Base-by-base conservation (phyloP, 352 stramenopile genomes). In the Phytophthora niederhauseri region DNA sequence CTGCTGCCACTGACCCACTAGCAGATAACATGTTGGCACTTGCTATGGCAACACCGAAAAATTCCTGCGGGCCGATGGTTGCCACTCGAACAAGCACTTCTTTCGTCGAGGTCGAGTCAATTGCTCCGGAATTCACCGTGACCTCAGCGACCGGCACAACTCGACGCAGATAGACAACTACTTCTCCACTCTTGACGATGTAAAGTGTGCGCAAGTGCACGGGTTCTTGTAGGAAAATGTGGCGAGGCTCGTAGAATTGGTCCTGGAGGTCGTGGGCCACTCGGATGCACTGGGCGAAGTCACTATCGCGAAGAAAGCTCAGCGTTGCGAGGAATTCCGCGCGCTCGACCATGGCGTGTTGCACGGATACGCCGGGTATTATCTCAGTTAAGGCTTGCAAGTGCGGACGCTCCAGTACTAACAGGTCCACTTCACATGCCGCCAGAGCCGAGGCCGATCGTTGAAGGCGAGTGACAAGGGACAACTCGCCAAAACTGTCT, bases 271-370 rank as follows among this genome's bases (percentile, higher is more conserved):
- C 87, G 46, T 93, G 84, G 3, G 85, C 84, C 3, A 93, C 75
- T 31, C 87, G 85, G 34, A 95, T 92, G 54, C 87, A 93, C 49
- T 91, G 78, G 1, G 77, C 78, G 59, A 92, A 90, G 63, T 93
- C 84, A 20, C 68, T 72, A 28, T 77, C 70, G 8, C 76, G 70
- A 46, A 93, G 85, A 58, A 89, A 92, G 31, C 73, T 82, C 3
- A 95, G 65, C 2, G 72, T 68, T 1, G 80, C 45, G 17, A 95
- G 75, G 52, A 92, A 91, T 69, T 88, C 80, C 20, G 85, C 85
- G 14, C 87, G 82, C 31, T 86, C 73, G 11, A 93, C 79, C 81
- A 95, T 93, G 4, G 87, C 61, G 50, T 91, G 84, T 14, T 89
- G 87, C 11, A 95, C 72, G 0, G 76, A 77, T 17, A 95, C 84